These are phyloP conservation scores for Starmerella roubikii DNA, from an alignment of 805 yeast species.

Conservation along the genomic window DNA sequence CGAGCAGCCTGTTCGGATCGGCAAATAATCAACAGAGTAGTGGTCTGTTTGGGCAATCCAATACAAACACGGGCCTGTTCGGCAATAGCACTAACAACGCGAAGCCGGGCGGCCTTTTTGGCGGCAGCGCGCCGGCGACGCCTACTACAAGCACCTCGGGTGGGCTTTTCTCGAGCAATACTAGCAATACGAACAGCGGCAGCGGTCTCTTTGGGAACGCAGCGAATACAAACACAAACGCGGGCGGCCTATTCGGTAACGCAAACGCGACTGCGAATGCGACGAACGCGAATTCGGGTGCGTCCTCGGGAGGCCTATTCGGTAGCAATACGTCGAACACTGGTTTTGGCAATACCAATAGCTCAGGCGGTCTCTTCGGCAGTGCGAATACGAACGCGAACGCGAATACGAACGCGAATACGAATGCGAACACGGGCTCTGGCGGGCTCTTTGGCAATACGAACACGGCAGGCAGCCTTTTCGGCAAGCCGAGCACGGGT, in stretches of 20 bases:
- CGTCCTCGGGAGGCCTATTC: slow-evolving; percentile 6
- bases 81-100: slow-evolving; percentile 16
- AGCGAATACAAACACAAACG: not conserved
- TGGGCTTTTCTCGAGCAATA: slow-evolving; percentile 20
- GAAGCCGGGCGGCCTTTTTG: slow-evolving; percentile 4
- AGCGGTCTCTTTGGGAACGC: slow-evolving; percentile 12
- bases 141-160: slow-evolving; percentile 1
- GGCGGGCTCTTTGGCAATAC: slow-evolving; percentile 10
- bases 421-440: not conserved
- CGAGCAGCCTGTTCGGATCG: slow-evolving; percentile 7
- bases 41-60: slow-evolving; percentile 5
- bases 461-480: no score
- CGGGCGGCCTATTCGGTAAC: not conserved
- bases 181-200: slow-evolving; percentile 2
- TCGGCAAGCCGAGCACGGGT: no score
- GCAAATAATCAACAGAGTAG: not conserved
- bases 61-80: slow-evolving; percentile 14
- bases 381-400: no score
- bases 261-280: no score
- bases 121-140: not conserved
- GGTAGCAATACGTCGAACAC: not conserved
- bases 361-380: not conserved
- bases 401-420: no score
- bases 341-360: no score
- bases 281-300: no score